Conservation (phyloP, 257 asterid genomes). For the Solanum commersonii region DNA sequence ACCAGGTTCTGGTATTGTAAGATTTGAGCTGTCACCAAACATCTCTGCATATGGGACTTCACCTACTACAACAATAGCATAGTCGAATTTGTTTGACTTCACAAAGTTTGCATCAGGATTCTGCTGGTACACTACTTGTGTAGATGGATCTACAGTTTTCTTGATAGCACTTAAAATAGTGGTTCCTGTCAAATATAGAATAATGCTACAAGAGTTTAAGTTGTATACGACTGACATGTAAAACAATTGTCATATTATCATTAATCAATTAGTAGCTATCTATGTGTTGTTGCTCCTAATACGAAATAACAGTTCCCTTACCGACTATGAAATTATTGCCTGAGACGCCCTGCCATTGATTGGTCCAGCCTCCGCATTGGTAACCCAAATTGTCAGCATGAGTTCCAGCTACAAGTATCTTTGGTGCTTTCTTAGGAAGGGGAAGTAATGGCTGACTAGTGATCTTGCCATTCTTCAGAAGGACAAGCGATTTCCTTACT, state of each 20-base stretch:
- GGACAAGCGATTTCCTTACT: constrained; percentile 33
- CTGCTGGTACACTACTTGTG: constrained; percentile 4
- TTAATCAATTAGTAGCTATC: neutral
- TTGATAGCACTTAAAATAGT: constrained; percentile 3
- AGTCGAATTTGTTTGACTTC: neutral
- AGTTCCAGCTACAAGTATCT: constrained; percentile 25
- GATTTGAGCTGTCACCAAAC: constrained; percentile 2
- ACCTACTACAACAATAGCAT: constrained; percentile 9
- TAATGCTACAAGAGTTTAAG: neutral
- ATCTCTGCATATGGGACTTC: constrained; percentile 4
- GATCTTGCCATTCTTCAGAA: constrained; percentile 19
- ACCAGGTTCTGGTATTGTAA: constrained; percentile 7
- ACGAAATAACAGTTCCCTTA: constrained; percentile 2
- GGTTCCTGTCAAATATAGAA: neutral
- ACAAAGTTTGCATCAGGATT: constrained; percentile 1
- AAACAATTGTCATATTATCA: neutral
- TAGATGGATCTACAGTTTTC: constrained; percentile 8
- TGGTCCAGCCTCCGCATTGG: constrained; percentile 38
- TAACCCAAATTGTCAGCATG: constrained; percentile 30
- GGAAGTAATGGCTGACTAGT: constrained; percentile 22
- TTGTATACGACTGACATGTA: neutral
- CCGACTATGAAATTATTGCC: constrained; percentile 7
- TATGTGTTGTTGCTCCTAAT: neutral
- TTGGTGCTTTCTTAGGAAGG: constrained; percentile 19
- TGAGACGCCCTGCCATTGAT: constrained; percentile 21